These are phyloP conservation scores for Exophiala xenobiotica DNA, from an alignment of 2,329 filamentous ascomycete species.

Conservation along the genomic window DNA sequence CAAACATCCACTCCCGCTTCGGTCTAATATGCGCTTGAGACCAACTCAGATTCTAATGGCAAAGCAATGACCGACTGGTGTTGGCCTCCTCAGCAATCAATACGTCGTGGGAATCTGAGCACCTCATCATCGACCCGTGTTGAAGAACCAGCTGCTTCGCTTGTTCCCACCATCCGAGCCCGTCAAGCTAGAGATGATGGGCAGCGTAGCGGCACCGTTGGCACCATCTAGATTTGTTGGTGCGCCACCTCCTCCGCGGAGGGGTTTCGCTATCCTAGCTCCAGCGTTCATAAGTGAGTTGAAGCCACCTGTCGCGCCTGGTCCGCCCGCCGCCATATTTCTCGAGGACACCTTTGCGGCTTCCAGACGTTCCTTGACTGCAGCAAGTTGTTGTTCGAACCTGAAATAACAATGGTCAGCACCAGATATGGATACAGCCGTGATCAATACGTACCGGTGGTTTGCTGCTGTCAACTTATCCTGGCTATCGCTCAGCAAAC, in stretches of 20 bases:
- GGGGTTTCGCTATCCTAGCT: slow-evolving; percentile 63
- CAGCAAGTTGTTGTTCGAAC: slow-evolving; percentile 94
- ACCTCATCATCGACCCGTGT: slow-evolving; percentile 32
- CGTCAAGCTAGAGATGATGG: slow-evolving; percentile 51
- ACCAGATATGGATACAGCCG: neutral
- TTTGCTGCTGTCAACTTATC: slow-evolving; percentile 97
- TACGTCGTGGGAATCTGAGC: no score
- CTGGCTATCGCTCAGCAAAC: slow-evolving; percentile 90
- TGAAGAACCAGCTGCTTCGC: slow-evolving; percentile 57
- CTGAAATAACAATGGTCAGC: slow-evolving; percentile 50
- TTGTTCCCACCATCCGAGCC: slow-evolving; percentile 71
- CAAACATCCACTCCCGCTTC: no score
- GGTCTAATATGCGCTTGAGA: no score
- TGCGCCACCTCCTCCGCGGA: slow-evolving; percentile 55
- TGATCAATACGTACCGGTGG: slow-evolving; percentile 71
- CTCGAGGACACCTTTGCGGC: slow-evolving; percentile 92
- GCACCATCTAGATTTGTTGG: slow-evolving; percentile 29
- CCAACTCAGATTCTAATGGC: no score
- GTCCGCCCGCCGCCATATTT: slow-evolving; percentile 61
- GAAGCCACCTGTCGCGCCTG: slow-evolving; percentile 62
- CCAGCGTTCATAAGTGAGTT: slow-evolving; percentile 36
- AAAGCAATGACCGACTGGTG: no score
- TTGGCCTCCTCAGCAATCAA: no score
- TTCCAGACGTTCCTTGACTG: slow-evolving; percentile 96
- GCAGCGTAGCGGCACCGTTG: slow-evolving; percentile 38